Evolutionary conservation across 768 basidiomycete genomes (phyloP).

Genomic region (Naganishia vishniacii): DNA sequence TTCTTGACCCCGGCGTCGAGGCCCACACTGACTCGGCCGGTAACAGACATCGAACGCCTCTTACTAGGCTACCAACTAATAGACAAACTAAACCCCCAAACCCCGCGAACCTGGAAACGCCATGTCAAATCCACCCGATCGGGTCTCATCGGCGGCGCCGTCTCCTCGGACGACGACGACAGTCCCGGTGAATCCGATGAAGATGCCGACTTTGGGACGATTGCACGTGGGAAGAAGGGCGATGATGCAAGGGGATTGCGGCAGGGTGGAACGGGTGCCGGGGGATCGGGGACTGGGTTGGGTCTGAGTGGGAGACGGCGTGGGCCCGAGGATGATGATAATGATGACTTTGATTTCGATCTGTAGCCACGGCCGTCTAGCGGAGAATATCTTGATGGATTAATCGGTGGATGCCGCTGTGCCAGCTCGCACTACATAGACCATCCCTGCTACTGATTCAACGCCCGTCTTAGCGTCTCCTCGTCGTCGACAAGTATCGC

Average conservation of each 20-base stretch:
- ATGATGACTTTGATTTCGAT: slow-evolving; percentile 66
- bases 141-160: slow-evolving; percentile 13
- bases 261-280: slow-evolving; percentile 28
- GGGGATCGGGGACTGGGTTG: slow-evolving; percentile 48
- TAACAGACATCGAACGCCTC: slow-evolving; percentile 42
- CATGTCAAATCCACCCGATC: slow-evolving; percentile 21
- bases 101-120: slow-evolving; percentile 49
- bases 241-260: slow-evolving; percentile 31
- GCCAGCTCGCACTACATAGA: no score
- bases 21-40: not conserved
- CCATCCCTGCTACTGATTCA: not conserved
- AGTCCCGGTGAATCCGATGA: slow-evolving; percentile 50
- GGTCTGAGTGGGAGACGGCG: slow-evolving; percentile 40
- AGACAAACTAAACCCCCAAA: slow-evolving; percentile 52
- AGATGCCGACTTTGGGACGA: slow-evolving; percentile 54
- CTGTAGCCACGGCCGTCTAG: slow-evolving; percentile 50
- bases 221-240: slow-evolving; percentile 50
- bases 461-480: not conserved
- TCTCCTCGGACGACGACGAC: slow-evolving; percentile 45
- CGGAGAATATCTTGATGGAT: no score
- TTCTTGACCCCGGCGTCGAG: not conserved
- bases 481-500: slow-evolving; percentile 6
- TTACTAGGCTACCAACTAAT: slow-evolving; percentile 61
- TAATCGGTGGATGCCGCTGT: no score
- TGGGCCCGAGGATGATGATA: slow-evolving; percentile 56